Base-by-base conservation (phyloP, 2,329 filamentous ascomycete species). In the Endoconidiophora polonica region DNA sequence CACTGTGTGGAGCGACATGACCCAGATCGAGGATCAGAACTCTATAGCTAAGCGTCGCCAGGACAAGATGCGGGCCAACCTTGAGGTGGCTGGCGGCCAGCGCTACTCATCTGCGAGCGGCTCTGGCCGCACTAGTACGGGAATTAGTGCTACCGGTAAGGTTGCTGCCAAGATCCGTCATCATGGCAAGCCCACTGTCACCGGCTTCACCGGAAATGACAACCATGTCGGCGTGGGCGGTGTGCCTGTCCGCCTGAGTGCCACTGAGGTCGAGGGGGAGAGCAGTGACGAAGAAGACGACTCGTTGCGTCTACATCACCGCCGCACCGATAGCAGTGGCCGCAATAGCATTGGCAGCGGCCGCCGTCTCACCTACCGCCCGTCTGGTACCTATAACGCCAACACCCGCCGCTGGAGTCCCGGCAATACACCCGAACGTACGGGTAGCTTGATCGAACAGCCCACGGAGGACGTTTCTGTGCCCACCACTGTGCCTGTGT, bases 1-100 rank as follows among this genome's bases (percentile, higher is more conserved):
- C 29, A 98, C 91, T 0, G 91, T 98, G 3, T 98, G 91, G 91
- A 95, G 88, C 68, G 91, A 96, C 62, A 82, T 88, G 49, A 77
- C 90, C 7, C 91, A 98, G 63, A 80, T 85, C 55, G 87, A 96
- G 65, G 91, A 98, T 62, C 86, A 90, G 0, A 76, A 86, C 46
- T 68, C 91, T 52, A 68, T 82, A 3, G 87, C 86, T 24, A 83
- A 88, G 59, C 87, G 94, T 63, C 77, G 84, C 52, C 83, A 84
- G 37, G 91, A 88, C 52, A 94, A 91, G 69, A 79, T 85, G 68
- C 75, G 87, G 45, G 91, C 91, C 10, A 81, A 81, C 50, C 78
- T 83, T 58, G 87, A 95, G 66, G 81, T 96, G 5, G 78, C 81
- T 45, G 84, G 81, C 46, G 73, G 78, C 47, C 60, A 60, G 26